Base-by-base conservation (phyloP, 371 early-diverging fungal genomes). In the Mortierella sp. region DNA sequence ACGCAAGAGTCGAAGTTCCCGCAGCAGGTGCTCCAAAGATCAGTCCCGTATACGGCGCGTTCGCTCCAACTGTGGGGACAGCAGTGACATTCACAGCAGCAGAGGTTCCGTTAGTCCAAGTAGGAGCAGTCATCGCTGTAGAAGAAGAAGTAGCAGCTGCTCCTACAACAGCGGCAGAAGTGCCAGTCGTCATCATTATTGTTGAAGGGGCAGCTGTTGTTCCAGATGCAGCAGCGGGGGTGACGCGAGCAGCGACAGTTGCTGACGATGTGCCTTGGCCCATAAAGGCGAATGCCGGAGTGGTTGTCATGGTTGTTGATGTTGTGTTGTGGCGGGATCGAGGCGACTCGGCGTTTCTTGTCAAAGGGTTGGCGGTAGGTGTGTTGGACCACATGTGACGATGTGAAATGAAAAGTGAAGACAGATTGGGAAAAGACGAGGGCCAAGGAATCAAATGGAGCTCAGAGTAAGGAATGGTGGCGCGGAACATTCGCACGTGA, bases 211-310 rank as follows among this genome's bases (percentile, higher is more conserved):
- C 38, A 10, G 68, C 68, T 8, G 68, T 68, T 38, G 68, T 68
- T 35, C 68, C 68, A 8, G 68, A 68, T 68, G 68, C 68, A 38
- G 68, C 68, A 7, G 68, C 68, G 21, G 68, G 68, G 6, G 68
- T 68, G 68, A 68, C 68, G 10, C 68, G 38, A 21, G 68, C 68
- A 24, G 68, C 68, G 10, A 68, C 68, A 41, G 68, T 68, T 41
- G 68, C 43, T 21, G 68, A 68, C 41, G 68, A 68, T 38, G 68
- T 68, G 21, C 68, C 68, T 68, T 68, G 68, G 24, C 68, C 68
- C 68, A 68, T 68, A 35, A 68, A 68, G 18, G 68, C 68, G 41
- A 68, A 68, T 68, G 68, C 68, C 38, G 68, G 68, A 11, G 68
- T 68, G 10, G 68, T 68, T 10, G 68, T 41, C 68, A 68, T 68